phyloP scores from a whole-genome alignment of 139 green algal species.

The Pleodorina starrii region DNA sequence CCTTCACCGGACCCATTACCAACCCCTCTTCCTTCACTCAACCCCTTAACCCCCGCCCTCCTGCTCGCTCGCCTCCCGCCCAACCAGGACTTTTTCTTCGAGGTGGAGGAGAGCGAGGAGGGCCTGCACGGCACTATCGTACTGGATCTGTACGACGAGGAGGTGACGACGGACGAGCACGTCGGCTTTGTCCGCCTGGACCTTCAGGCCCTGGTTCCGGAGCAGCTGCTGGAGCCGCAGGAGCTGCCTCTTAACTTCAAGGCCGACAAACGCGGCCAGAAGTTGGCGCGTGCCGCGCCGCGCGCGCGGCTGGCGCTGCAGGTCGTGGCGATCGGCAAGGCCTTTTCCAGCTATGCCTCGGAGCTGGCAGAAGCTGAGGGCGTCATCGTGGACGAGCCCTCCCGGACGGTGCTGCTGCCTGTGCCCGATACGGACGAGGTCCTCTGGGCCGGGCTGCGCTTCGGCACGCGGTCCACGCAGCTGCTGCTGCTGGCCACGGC shows the following conservation, averaged over 20 bases:
- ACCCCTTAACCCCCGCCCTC: too few relatives aligned
- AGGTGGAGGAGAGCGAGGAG: constrained; percentile 19
- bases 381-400: not conserved
- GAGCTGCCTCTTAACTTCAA: constrained; percentile 2
- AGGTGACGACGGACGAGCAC: constrained; percentile 30
- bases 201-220: not conserved
- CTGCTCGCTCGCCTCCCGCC: too few relatives aligned
- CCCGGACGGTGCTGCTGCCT: constrained; percentile 8
- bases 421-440: constrained; percentile 18
- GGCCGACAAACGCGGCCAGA: not conserved
- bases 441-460: constrained; percentile 41
- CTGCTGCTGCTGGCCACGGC: constrained; percentile 23
- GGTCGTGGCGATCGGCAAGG: not conserved
- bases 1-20: too few relatives aligned
- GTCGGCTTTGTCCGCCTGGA: not conserved
- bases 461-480: constrained; percentile 6
- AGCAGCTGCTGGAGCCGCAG: not conserved
- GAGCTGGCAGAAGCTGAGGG: constrained; percentile 31
- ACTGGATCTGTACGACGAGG: constrained; percentile 39
- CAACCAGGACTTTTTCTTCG: constrained; percentile 50
- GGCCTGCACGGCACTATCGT: constrained; percentile 4
- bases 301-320: constrained; percentile 23
- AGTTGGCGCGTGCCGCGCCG: not conserved
- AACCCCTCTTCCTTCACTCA: too few relatives aligned
- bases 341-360: not conserved